Base-by-base conservation (phyloP, 352 stramenopile species). In the Phytophthora hibernalis region DNA sequence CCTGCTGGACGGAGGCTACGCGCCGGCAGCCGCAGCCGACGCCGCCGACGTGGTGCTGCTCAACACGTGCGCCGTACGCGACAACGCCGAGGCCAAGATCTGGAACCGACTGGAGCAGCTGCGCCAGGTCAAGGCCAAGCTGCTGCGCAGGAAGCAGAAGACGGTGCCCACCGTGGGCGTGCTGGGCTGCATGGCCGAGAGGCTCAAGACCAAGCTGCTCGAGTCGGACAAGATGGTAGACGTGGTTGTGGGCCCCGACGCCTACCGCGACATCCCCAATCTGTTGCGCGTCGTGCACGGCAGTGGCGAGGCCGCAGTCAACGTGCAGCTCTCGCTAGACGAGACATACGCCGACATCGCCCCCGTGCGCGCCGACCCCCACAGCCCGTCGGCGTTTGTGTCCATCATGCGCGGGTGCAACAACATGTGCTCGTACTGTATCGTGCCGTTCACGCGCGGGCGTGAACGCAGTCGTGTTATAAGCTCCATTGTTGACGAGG, bases 381-480 rank as follows among this genome's bases (percentile, higher is more conserved):
- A 82, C 69, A 88, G 76, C 44, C 92, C 92, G 21, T 92, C 97
- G 40, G 96, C 97, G 6, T 99, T 99, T 76, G 92, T 99, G 13
- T 98, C 92, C 12, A 99, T 99, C 72, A 99, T 99, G 97, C 84
- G 98, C 47, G 98, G 98, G 60, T 99, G 98, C 80, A 99, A 99
- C 78, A 99, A 99, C 77, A 99, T 99, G 91, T 99, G 98, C 80
- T 98, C 90, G 15, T 99, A 99, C 83, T 99, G 98, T 81, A 99
- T 99, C 55, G 98, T 99, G 58, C 98, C 98, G 0, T 99, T 99
- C 77, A 99, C 98, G 12, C 84, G 98, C 35, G 98, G 98, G 2
- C 84, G 97, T 54, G 98, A 99, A 79, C 89, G 98, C 47, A 93
- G 85, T 60, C 87, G 87, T 21, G 85, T 93, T 38, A 85, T 99